Evolutionary conservation across 108 stramenopile species (phyloP).

Genomic region (Ochromonas danica): DNA sequence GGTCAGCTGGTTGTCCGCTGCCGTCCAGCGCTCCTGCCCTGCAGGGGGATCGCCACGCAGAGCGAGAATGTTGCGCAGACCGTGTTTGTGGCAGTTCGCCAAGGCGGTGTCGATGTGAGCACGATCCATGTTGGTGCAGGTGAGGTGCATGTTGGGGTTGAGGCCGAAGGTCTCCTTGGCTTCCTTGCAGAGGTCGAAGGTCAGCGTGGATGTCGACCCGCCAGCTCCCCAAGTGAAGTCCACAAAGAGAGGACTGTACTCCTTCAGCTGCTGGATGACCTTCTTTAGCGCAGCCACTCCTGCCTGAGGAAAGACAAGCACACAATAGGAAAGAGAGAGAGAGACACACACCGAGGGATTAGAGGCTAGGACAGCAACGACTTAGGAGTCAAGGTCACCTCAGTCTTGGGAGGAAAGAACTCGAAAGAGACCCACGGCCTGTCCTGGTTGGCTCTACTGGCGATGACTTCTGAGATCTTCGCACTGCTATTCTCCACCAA

Average conservation of each 20-base stretch:
- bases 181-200: constrained; percentile 78
- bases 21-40: constrained; percentile 93
- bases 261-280: constrained; percentile 82
- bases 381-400: constrained; percentile 53
- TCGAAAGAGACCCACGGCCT: constrained; percentile 88
- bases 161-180: constrained; percentile 56
- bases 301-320: background rate
- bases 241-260: constrained; percentile 84
- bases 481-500: too few species aligned
- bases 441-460: too few species aligned
- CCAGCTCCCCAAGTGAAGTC: constrained; percentile 99
- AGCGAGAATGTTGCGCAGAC: constrained; percentile 96
- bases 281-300: constrained; percentile 9
- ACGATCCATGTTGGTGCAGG: constrained; percentile 97
- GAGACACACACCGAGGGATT: too few species aligned
- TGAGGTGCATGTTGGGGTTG: background rate
- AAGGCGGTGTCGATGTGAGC: constrained; percentile 82
- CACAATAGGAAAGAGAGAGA: background rate
- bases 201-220: constrained; percentile 93
- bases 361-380: too few species aligned
- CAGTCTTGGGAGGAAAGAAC: constrained; percentile 95
- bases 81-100: constrained; percentile 66
- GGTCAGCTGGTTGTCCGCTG: constrained; percentile 86
- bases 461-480: too few species aligned
- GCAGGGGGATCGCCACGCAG: constrained; percentile 97